Evolutionary conservation across 495 filamentous ascomycete genomes (phyloP).

Genomic region (Trichodelitschia bisporula): DNA sequence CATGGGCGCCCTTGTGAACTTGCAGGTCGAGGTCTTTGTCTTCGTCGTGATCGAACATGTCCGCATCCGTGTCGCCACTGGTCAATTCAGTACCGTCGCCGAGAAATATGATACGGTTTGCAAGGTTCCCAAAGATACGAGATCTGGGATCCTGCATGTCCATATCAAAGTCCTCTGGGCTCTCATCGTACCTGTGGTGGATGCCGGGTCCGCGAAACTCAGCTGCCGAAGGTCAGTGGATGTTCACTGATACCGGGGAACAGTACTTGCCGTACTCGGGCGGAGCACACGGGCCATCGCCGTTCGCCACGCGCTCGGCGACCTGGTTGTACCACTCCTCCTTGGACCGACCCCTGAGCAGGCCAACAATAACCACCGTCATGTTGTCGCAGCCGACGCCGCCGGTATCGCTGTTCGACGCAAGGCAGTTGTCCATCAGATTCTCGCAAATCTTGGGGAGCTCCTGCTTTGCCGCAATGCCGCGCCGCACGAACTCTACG

Average conservation of each 20-base stretch:
- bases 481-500: conserved; percentile 84
- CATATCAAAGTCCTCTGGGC: conserved; percentile 75
- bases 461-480: conserved; percentile 85
- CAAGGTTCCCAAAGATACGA: conserved; percentile 30
- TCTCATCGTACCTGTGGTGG: conserved; percentile 81
- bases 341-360: conserved; percentile 75
- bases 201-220: conserved; percentile 86
- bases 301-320: conserved; percentile 78
- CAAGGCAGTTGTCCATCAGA: conserved; percentile 99
- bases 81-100: conserved; percentile 82
- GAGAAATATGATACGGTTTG: conserved; percentile 72
- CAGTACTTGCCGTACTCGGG: conserved; percentile 93
- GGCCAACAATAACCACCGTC: conserved; percentile 83
- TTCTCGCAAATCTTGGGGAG: conserved; percentile 90
- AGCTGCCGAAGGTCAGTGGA: too few relatives aligned
- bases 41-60: conserved; percentile 78
- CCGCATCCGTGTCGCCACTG: conserved; percentile 63
- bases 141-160: conserved; percentile 27
- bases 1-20: conserved; percentile 20
- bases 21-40: conserved; percentile 45
- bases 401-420: conserved; percentile 90
- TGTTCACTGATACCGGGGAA: too few relatives aligned
- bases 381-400: conserved; percentile 99
- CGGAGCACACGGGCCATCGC: conserved; percentile 94
- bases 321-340: conserved; percentile 96